Evolutionary conservation across 345 rosid genomes (phyloP), one percentile per base, ranked within the genome.

Genomic region (Sonneratia alba): DNA sequence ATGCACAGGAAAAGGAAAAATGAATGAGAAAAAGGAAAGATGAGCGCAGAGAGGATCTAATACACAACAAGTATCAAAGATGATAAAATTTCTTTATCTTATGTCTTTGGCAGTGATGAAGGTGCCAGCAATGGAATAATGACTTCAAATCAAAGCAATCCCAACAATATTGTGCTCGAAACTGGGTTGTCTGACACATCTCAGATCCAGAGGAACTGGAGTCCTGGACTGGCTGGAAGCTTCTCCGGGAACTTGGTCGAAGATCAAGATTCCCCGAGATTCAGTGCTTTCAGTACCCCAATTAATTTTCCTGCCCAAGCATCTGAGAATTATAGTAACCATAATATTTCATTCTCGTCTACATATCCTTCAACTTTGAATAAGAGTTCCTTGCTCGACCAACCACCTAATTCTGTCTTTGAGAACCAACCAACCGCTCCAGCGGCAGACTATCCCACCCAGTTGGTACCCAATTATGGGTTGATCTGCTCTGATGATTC

Each of bases 371-470:
- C 34, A 10, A 9, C 2, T 11, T 22, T 87, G 82, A 8, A 4
- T 8, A 69, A 79, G 66, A 79, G 78, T 59, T 59, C 24, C 57
- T 79, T 82, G 71, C 83, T 83, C 49, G 78, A 87, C 16, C 59
- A 76, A 24, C 71, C 80, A 47, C 90, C 78, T n/a, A 79, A 72
- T 48, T 70, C 85, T 22, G 78, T 81, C 49, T 40, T 40, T 40
- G 76, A 80, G 79, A 79, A 69, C 73, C 21, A 6, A 14, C 36
- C 75, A 61, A 24, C 3, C 8, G 36, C 7, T 59, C 75, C 78
- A 80, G 43, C 72, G 83, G 69, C 77, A 77, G 78, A 81, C 76
- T 43, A 70, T 80, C 51, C 68, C 73, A 55, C 78, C 64, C 78
- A 74, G 21, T 75, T 79, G 43, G 76, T 66, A 37, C 34, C 64